Percentiles rank a stretch among this genome's conserved stretches.
phyloP scores from a whole-genome alignment of 2,329 filamentous ascomycete species.

The Calonectria hongkongensis region DNA sequence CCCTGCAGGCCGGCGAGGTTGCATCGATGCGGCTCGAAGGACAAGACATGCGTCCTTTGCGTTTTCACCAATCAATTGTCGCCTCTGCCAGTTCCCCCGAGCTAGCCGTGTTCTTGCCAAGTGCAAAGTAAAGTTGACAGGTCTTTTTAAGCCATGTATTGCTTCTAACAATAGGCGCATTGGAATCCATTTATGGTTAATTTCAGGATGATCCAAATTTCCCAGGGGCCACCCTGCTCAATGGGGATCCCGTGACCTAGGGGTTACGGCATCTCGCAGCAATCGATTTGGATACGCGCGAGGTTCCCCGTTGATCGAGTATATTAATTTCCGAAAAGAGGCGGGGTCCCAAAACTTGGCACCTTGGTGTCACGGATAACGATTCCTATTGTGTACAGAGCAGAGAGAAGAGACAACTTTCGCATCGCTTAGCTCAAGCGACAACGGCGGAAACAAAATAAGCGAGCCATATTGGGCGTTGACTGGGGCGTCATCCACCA shows the following conservation, averaged over 20 bases:
- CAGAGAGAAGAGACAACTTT: background rate
- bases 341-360: background rate
- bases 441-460: background rate
- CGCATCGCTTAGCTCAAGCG: background rate
- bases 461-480: background rate
- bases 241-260: background rate
- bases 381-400: background rate
- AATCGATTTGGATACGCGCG: background rate
- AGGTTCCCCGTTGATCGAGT: background rate
- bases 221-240: background rate
- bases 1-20: too few species aligned
- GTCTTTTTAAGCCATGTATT: background rate
- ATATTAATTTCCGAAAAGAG: constrained; percentile 1
- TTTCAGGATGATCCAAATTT: constrained; percentile 3
- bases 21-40: background rate
- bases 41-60: background rate
- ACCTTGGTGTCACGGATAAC: background rate
- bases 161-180: constrained; percentile 1
- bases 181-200: background rate
- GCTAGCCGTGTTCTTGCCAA: background rate
- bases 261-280: background rate
- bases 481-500: background rate
- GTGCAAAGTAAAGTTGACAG: background rate
- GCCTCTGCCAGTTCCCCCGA: background rate
- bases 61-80: background rate